Conservation (phyloP, 371 early-diverging fungal species). For the Mortierella sp. region DNA sequence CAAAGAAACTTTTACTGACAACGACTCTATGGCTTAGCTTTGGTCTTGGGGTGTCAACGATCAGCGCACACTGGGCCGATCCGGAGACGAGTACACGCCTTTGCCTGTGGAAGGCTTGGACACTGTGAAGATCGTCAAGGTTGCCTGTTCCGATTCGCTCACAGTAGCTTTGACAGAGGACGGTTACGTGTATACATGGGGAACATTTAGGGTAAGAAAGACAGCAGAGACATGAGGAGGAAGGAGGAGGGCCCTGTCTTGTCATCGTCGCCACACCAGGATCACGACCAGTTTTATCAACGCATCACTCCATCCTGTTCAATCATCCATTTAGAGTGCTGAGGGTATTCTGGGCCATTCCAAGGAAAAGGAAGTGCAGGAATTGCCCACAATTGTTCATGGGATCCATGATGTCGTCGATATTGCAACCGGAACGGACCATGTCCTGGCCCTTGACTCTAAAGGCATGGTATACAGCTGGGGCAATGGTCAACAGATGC, state of each 20-base stretch:
- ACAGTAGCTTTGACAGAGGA: conserved; percentile 88
- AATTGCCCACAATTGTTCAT: conserved; percentile 29
- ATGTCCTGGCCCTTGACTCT: conserved; percentile 83
- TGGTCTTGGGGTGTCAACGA: conserved; percentile 99
- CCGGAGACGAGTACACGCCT: conserved; percentile 74
- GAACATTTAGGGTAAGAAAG: conserved; percentile 86
- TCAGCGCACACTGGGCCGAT: conserved; percentile 94
- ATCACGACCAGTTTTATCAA: not conserved
- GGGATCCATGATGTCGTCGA: conserved; percentile 67
- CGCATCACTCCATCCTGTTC: not conserved
- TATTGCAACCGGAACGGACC: conserved; percentile 92
- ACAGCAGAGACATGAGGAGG: not conserved
- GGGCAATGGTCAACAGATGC: conserved; percentile 96
- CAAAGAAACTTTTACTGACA: not conserved
- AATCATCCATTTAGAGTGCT: conserved; percentile 24
- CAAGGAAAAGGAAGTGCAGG: conserved; percentile 72
- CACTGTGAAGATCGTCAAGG: conserved; percentile 78
- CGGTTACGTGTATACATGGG: conserved; percentile 95
- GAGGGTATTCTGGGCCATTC: conserved; percentile 82
- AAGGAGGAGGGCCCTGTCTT: not conserved
- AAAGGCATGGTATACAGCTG: conserved; percentile 87
- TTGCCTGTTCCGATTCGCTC: conserved; percentile 94
- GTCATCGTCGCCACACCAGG: not conserved
- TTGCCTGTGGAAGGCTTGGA: conserved; percentile 74
- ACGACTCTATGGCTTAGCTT: conserved; percentile 49